Conservation (phyloP, 1,139 yeast species). For the Ogataea hybrid region DNA sequence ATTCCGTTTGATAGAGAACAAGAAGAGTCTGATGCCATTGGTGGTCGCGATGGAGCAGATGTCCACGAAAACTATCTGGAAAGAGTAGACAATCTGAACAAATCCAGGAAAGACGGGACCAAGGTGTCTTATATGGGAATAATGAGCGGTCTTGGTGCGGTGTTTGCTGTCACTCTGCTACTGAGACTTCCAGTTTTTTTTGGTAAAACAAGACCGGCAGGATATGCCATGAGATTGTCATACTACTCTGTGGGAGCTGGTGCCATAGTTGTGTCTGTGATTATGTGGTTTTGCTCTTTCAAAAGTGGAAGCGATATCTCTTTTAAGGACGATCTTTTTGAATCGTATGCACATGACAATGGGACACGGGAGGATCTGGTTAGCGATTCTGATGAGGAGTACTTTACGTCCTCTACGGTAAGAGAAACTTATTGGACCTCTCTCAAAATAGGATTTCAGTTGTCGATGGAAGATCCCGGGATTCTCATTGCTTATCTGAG, state of each 20-base stretch:
- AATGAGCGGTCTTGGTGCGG: constrained; percentile 67
- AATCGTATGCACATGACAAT: constrained; percentile 1
- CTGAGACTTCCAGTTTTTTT: constrained; percentile 48
- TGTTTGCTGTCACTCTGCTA: constrained; percentile 50
- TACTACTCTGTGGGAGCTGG: constrained; percentile 48
- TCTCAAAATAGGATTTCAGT: constrained; percentile 41
- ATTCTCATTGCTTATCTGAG: constrained; percentile 59
- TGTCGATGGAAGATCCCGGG: constrained; percentile 34
- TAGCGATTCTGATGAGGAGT: neutral
- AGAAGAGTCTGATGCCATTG: too few species aligned
- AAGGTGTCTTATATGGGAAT: constrained; percentile 62
- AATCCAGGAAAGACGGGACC: constrained; percentile 45
- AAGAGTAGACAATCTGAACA: constrained; percentile 22
- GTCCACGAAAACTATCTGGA: constrained; percentile 5
- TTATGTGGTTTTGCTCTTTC: constrained; percentile 48
- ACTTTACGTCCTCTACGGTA: constrained; percentile 10
- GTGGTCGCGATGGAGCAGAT: constrained; percentile 7
- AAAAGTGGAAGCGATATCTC: constrained; percentile 32
- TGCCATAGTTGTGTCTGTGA: constrained; percentile 39
- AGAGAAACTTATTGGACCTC: constrained; percentile 37
- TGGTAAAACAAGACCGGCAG: constrained; percentile 36
- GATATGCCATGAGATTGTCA: constrained; percentile 44
- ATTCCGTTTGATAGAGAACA: too few species aligned
- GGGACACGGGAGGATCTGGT: constrained; percentile 6
- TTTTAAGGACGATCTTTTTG: constrained; percentile 25